These are phyloP conservation scores for Syncephalastrum contaminatum DNA, from an alignment of 371 early-diverging fungal genomes.

Conservation along the genomic window DNA sequence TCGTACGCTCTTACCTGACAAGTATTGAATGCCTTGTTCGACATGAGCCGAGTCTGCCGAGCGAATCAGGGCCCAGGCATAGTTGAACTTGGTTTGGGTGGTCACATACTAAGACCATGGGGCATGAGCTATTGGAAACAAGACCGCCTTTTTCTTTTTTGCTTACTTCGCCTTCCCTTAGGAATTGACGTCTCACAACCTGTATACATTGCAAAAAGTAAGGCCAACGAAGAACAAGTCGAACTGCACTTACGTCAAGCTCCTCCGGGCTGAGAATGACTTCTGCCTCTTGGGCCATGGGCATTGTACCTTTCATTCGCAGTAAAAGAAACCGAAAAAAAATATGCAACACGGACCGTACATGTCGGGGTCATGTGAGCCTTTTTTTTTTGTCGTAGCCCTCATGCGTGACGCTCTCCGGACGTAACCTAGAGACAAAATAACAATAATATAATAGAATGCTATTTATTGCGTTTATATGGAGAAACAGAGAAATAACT, in stretches of 20 bases:
- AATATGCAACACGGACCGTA: too few species aligned
- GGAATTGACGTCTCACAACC: constrained; percentile 74
- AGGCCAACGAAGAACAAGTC: background rate
- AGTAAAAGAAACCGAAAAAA: too few species aligned
- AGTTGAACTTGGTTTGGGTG: constrained; percentile 93
- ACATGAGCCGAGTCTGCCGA: constrained; percentile 65
- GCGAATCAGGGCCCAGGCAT: constrained; percentile 90
- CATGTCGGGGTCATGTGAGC: too few species aligned
- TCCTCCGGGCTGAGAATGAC: constrained; percentile 35
- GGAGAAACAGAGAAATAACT: too few species aligned
- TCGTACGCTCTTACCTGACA: too few species aligned
- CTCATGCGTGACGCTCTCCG: too few species aligned
- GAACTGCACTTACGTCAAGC: constrained; percentile 26
- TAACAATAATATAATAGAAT: too few species aligned
- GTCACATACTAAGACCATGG: constrained; percentile 39
- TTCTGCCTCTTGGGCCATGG: constrained; percentile 45
- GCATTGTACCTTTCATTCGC: constrained; percentile 10
- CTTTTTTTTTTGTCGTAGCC: too few species aligned
- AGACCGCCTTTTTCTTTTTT: too few species aligned
- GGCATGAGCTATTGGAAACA: too few species aligned
- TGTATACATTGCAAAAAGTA: constrained; percentile 13
- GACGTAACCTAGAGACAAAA: too few species aligned
- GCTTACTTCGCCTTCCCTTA: constrained; percentile 56
- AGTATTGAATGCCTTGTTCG: constrained; percentile 70
- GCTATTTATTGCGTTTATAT: too few species aligned